These are phyloP conservation scores for Macrolepiota fuliginosa DNA, from an alignment of 768 basidiomycete genomes.

Conservation along the genomic window DNA sequence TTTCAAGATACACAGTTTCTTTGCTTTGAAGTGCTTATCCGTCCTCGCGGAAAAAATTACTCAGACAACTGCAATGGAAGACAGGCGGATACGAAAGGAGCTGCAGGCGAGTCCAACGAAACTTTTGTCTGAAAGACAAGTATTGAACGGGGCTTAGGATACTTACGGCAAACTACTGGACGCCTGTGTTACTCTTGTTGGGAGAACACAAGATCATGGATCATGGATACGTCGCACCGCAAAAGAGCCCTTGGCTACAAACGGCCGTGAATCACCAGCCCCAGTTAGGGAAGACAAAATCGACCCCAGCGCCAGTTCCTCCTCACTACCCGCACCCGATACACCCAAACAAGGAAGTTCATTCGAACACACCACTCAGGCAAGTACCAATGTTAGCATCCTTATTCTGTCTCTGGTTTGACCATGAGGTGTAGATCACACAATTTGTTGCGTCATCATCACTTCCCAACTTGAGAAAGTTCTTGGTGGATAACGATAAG, in stretches of 20 bases:
- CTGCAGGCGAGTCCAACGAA: conserved; percentile 56
- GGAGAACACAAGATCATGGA: conserved; percentile 69
- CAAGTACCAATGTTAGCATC: conserved; percentile 19
- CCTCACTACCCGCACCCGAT: conserved; percentile 32
- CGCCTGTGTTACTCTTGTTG: conserved; percentile 68
- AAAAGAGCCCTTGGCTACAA: conserved; percentile 57
- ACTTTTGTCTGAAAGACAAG: not conserved
- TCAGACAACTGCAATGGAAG: conserved; percentile 90
- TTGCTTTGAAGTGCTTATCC: conserved; percentile 76
- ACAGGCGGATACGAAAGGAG: conserved; percentile 83
- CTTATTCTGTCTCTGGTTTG: conserved; percentile 1
- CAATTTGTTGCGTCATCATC: conserved; percentile 65
- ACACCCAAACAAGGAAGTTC: conserved; percentile 29
- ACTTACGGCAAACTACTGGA: conserved; percentile 85
- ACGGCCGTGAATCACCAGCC: conserved; percentile 72
- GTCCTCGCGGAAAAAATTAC: conserved; percentile 79
- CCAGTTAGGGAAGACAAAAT: conserved; percentile 58
- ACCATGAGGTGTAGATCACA: conserved; percentile 52
- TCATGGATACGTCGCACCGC: conserved; percentile 76
- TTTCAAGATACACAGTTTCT: conserved; percentile 69
- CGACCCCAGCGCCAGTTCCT: conserved; percentile 40
- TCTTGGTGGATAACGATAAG: conserved; percentile 84
- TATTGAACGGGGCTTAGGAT: conserved; percentile 45
- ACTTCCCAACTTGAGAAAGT: conserved; percentile 72
- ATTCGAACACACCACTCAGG: conserved; percentile 47